These are phyloP conservation scores for Physaria fendleri DNA, from an alignment of 345 rosid species.

Conservation along the genomic window DNA sequence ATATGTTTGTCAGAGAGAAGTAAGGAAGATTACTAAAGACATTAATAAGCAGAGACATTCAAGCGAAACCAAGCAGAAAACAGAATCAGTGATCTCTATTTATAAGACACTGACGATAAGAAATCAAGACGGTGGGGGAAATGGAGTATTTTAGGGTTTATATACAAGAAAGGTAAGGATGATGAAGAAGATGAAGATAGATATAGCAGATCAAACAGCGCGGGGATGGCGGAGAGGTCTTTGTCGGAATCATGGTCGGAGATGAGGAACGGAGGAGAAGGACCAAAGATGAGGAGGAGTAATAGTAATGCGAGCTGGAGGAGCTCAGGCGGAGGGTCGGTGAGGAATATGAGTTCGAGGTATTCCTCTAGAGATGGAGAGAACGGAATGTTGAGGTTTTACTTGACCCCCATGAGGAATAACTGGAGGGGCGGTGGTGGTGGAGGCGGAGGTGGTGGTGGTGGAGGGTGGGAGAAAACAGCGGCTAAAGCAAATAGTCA, in stretches of 20 bases:
- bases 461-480: conserved; percentile 40
- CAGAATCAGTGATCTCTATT: not conserved
- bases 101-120: conserved; percentile 27
- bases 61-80: not conserved
- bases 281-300: conserved; percentile 74
- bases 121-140: conserved; percentile 80
- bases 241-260: conserved; percentile 88
- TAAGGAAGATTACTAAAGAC: not conserved
- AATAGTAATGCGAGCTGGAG: conserved; percentile 94
- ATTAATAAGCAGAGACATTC: too few relatives aligned
- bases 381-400: conserved; percentile 76
- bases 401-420: conserved; percentile 63
- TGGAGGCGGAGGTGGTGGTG: conserved; percentile 34
- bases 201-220: conserved; percentile 59
- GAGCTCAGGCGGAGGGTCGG: conserved; percentile 49
- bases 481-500: conserved; percentile 59
- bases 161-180: conserved; percentile 58
- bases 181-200: conserved; percentile 42
- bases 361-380: conserved; percentile 63
- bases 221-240: conserved; percentile 71
- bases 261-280: conserved; percentile 38
- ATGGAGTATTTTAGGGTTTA: conserved; percentile 80
- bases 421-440: conserved; percentile 45
- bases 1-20: too few relatives aligned
- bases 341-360: conserved; percentile 68